Conservation (phyloP, 306 rosid species). For the Begonia peltatifolia region DNA sequence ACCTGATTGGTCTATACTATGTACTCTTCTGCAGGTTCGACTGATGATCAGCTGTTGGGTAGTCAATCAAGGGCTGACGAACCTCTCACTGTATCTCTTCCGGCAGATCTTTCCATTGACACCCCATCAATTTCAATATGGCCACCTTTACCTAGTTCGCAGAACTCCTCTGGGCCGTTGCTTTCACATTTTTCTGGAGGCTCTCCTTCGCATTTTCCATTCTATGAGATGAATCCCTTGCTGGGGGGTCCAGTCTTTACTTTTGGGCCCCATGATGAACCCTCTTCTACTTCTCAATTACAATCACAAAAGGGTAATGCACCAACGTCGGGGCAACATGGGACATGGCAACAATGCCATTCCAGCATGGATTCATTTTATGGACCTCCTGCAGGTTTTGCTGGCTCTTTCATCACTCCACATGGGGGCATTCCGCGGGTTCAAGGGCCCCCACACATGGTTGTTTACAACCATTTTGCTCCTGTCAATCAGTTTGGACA, state of each 20-base stretch:
- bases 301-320: slow-evolving; percentile 51
- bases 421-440: slow-evolving; percentile 93
- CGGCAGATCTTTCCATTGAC: slow-evolving; percentile 89
- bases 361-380: slow-evolving; percentile 86
- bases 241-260: slow-evolving; percentile 86
- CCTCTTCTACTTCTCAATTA: slow-evolving; percentile 47
- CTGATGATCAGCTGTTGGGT: slow-evolving; percentile 42
- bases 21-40: slow-evolving; percentile 32
- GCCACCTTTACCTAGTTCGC: slow-evolving; percentile 64
- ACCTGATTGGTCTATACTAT: not conserved
- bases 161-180: slow-evolving; percentile 67
- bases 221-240: slow-evolving; percentile 91
- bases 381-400: slow-evolving; percentile 83
- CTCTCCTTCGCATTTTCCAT: slow-evolving; percentile 75
- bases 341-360: slow-evolving; percentile 88
- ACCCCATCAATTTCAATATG: slow-evolving; percentile 74
- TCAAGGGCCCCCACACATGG: slow-evolving; percentile 97
- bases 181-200: slow-evolving; percentile 75
- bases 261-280: slow-evolving; percentile 77
- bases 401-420: slow-evolving; percentile 82
- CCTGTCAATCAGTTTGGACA: slow-evolving; percentile 97
- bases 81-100: slow-evolving; percentile 70
- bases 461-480: slow-evolving; percentile 93
- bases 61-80: slow-evolving; percentile 68
- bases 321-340: slow-evolving; percentile 49